Conservation (phyloP, 2,329 filamentous ascomycete genomes). For the Aspergillus cejpii region DNA sequence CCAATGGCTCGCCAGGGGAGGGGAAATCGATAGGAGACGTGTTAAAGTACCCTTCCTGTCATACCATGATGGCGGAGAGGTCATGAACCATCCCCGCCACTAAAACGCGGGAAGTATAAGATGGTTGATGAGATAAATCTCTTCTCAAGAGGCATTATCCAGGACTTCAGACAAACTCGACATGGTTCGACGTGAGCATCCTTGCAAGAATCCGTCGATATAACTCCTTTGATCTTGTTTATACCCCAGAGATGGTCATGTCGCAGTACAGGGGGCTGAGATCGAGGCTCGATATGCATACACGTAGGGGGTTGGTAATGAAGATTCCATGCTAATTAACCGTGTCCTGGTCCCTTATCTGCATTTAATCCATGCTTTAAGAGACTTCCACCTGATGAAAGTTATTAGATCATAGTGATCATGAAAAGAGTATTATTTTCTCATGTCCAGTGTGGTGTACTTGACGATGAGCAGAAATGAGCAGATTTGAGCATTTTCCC, state of each 20-base stretch:
- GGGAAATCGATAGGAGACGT: too few species aligned
- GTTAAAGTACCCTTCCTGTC: too few species aligned
- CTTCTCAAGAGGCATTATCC: background rate
- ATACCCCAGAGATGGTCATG: too few species aligned
- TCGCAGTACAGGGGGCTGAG: conserved; percentile 1
- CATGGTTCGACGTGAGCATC: background rate
- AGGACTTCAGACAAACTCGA: background rate
- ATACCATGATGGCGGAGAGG: too few species aligned
- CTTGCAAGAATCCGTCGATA: background rate
- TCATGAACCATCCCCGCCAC: too few species aligned
- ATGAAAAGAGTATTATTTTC: too few species aligned
- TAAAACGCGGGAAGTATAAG: background rate
- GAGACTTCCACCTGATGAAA: too few species aligned
- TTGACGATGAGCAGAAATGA: background rate
- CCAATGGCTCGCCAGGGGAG: too few species aligned
- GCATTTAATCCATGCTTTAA: too few species aligned
- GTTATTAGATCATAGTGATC: too few species aligned
- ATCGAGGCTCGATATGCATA: conserved; percentile 2
- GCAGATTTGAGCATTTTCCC: background rate
- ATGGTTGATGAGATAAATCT: background rate
- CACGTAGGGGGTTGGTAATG: conserved; percentile 1
- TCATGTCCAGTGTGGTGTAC: background rate
- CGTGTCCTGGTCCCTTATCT: background rate
- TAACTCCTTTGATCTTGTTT: background rate
- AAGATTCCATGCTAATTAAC: conserved; percentile 2